Evolutionary conservation across 1,284 basidiomycete genomes (phyloP).

Genomic region (Tylopilus sp.): DNA sequence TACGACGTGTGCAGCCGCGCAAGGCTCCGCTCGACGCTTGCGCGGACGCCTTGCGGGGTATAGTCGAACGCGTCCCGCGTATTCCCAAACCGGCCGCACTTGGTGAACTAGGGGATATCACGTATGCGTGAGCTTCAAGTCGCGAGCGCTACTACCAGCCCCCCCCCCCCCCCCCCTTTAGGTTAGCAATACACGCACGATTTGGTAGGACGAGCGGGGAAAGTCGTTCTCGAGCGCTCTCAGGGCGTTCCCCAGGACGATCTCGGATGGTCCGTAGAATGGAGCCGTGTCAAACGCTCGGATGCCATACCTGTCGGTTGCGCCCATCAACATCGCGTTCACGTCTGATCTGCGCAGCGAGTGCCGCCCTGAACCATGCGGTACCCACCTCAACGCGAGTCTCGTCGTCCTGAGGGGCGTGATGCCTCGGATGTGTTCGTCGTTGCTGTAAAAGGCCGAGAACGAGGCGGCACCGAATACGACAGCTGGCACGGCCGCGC

Average conservation of each 20-base stretch:
- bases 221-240: constrained; percentile 64
- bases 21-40: constrained; percentile 71
- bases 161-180: no score
- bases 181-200: constrained; percentile 45
- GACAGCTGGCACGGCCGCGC: constrained; percentile 45
- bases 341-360: no score
- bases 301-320: constrained; percentile 73
- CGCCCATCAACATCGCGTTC: background rate
- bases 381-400: constrained; percentile 68
- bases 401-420: constrained; percentile 71
- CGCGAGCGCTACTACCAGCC: no score
- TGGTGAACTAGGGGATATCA: constrained; percentile 93
- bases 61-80: constrained; percentile 72
- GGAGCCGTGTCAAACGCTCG: constrained; percentile 86
- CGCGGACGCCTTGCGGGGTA: constrained; percentile 63
- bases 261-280: constrained; percentile 90
- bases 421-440: constrained; percentile 55
- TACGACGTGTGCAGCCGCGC: constrained; percentile 76
- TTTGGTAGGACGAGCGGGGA: constrained; percentile 74
- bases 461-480: constrained; percentile 72
- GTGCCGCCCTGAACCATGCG: no score
- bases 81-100: constrained; percentile 84
- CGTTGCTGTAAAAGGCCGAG: constrained; percentile 68
- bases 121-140: background rate
- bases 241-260: constrained; percentile 78